phyloP scores from a whole-genome alignment of 225 moss, liverwort and hornwort species.

The Anthoceros angustus region DNA sequence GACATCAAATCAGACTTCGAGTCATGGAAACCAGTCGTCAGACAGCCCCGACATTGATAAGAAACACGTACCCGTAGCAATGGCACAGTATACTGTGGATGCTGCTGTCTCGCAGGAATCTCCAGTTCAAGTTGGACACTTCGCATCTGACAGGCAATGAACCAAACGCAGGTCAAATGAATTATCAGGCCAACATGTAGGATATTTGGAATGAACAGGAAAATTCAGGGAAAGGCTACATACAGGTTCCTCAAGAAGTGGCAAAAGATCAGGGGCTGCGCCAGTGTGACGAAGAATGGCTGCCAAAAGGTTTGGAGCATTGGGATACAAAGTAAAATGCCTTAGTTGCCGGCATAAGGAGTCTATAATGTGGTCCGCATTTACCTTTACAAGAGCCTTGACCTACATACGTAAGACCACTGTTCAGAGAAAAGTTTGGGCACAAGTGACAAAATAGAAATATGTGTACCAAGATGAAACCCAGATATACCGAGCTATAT shows the following conservation, averaged over 20 bases:
- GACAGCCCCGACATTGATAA: background rate
- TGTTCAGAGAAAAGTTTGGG: background rate
- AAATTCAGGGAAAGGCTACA: conserved; percentile 9
- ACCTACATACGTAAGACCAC: conserved; percentile 26
- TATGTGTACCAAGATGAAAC: background rate
- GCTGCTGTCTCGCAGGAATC: conserved; percentile 60
- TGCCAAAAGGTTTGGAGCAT: conserved; percentile 68
- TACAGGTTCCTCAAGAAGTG: conserved; percentile 95
- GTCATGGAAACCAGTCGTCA: no score
- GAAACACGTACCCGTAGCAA: conserved; percentile 41
- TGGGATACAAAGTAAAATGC: conserved; percentile 61
- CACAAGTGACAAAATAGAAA: background rate
- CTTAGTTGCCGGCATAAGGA: conserved; percentile 87
- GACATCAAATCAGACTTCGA: background rate
- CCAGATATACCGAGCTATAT: conserved; percentile 44
- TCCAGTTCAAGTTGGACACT: conserved; percentile 74
- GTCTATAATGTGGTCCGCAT: conserved; percentile 80
- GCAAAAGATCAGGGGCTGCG: conserved; percentile 74
- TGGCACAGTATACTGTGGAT: conserved; percentile 72
- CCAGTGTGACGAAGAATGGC: conserved; percentile 79
- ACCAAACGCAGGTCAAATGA: background rate
- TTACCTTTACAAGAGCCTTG: conserved; percentile 63
- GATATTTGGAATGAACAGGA: background rate
- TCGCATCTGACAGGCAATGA: conserved; percentile 41
- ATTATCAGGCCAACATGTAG: background rate